Base-by-base conservation (phyloP, 1,284 basidiomycete species). In the Puccinia triticina region DNA sequence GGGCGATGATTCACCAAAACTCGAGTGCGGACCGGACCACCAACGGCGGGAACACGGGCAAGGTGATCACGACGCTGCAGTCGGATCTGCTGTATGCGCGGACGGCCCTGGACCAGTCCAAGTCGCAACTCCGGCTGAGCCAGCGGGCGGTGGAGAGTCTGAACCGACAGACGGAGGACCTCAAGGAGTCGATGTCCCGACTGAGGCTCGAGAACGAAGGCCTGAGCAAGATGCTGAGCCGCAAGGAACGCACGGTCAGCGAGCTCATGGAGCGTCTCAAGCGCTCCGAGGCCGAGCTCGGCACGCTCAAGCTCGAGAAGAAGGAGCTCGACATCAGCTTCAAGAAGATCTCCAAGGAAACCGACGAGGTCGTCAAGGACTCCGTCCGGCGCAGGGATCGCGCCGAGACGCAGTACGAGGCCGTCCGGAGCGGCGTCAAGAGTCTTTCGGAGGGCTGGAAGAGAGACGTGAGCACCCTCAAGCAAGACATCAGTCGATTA, bases 171-270 rank as follows among this genome's bases (percentile, higher is more conserved):
- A 91, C 91, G 64, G 94, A 95, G 86, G 94, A 95, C 87, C 87
- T 94, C 86, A 94, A 94, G 85, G 93, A 94, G 85, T 91, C 91
- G 0, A 90, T 94, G 83, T 93, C 94, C 86, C 89, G 94, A 69
- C 87, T 94, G 80, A 88, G 93, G 79, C 86, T 93, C 75, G 94
- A 95, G 87, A 94, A 94, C 85, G 94, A 95, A 86, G 91, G 91
- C 0, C 86, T 94, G 83, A 93, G 93, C 85, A 93, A 93, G 84
- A 93, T 94, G 23, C 91, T 95, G 14, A 90, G 92, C 37, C 89
- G 94, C 82, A 95, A 95, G 86, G 94, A 95, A 87, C 89, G 94
- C 82, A 86, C 94, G 80, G 87, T 94, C 83, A 92, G 93, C 86
- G 94, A 95, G 64, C 85, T 85, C 26, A 84, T 87, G 18, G 84